These are phyloP conservation scores for Vicia sativa DNA, from an alignment of 306 rosid genomes.

Conservation along the genomic window DNA sequence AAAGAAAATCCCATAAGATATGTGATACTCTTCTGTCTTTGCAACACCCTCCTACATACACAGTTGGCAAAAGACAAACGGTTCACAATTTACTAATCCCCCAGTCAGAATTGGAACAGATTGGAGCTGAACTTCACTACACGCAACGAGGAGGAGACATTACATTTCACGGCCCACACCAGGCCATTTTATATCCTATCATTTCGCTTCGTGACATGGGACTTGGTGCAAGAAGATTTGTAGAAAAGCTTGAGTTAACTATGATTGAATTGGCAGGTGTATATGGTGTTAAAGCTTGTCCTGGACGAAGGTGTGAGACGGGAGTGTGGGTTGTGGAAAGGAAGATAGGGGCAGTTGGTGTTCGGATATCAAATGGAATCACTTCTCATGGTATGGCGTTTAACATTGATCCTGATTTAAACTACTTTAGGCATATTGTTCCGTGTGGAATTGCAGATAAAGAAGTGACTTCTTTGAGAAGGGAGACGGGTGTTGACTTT, in stretches of 20 bases:
- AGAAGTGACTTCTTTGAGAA: constrained; percentile 81
- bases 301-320: constrained; percentile 64
- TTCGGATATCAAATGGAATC: constrained; percentile 72
- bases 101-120: constrained; percentile 56
- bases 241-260: constrained; percentile 77
- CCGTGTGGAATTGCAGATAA: constrained; percentile 87
- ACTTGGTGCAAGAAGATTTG: constrained; percentile 74
- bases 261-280: constrained; percentile 72
- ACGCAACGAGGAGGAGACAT: constrained; percentile 89
- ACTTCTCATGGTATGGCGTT: constrained; percentile 91
- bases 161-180: constrained; percentile 91
- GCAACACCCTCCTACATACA: constrained; percentile 73
- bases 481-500: constrained; percentile 58
- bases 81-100: constrained; percentile 78
- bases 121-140: constrained; percentile 82
- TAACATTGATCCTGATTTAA: constrained; percentile 84
- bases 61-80: constrained; percentile 80
- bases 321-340: constrained; percentile 94
- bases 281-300: constrained; percentile 74
- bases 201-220: constrained; percentile 71
- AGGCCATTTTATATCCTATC: constrained; percentile 80
- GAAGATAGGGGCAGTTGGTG: constrained; percentile 93
- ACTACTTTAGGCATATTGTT: constrained; percentile 74
- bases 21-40: constrained; percentile 26
- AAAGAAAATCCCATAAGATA: constrained; percentile 49